Base-by-base conservation (phyloP, 2,329 filamentous ascomycete genomes). In the Grosmannia penicillata region DNA sequence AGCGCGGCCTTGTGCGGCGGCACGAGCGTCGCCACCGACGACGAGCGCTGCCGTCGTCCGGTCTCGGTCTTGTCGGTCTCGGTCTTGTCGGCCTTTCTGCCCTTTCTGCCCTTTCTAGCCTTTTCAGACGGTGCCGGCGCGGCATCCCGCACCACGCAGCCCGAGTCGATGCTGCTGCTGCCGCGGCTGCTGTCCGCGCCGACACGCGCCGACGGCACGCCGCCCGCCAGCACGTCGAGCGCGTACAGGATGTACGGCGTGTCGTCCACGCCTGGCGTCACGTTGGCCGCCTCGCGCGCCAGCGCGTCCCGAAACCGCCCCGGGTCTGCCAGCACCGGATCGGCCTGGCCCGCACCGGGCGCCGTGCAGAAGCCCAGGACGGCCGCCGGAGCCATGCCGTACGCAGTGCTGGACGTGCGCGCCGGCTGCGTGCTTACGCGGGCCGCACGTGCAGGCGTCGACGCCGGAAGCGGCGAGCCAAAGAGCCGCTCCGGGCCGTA, bases 181-280 rank as follows among this genome's bases (percentile, higher is more conserved):
- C 64, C 59, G 6, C 75, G 66, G 43, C 82, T 75, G 41, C 78
- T 78, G 50, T 30, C 15, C 11, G 10, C 23, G 9, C 4, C 8
- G 9, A 17, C 8, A 4, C 13, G 10, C 6, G 39, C 23, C n/a
- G 32, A 7, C 4, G 32, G 26, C 17, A 42, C 15, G n/a, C 82
- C 74, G 34, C 80, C 68, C 6, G 85, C 93, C 48, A 96, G 63
- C 45, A 89, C 84, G 46, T 93, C 82, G 45, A 96, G 75, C 29
- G 89, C 87, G 55, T 91, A 93, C 46, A 81, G 81, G 45, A 95
- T 83, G 56, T 87, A 93, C 1, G 85, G 86, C 8, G 77, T 81
- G 51, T 93, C 82, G 51, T 94, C 86, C 28, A 85, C 65, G 9
- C 79, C 83, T 0, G 86, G 86, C 0, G 83, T 89, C 39, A 75